phyloP scores from a whole-genome alignment of 169 alveolate genomes.

The Toxoplasma gondii region DNA sequence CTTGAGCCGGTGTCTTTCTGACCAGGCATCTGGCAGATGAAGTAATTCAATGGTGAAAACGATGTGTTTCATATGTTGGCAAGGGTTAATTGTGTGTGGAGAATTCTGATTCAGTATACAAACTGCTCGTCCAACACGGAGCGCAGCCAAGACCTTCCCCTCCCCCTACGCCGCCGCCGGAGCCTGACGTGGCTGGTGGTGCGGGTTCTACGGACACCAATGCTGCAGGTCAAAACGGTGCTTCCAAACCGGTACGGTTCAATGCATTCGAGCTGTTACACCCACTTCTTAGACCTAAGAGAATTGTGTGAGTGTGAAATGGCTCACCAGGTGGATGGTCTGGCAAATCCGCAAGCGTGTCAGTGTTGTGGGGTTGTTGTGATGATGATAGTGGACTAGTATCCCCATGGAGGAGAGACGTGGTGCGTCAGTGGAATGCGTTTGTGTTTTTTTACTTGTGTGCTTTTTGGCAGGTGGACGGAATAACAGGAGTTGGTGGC shows the following conservation, averaged over 20 bases:
- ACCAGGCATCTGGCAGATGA: background rate
- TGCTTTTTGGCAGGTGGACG: background rate
- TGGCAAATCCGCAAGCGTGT: no score
- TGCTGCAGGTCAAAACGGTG: background rate
- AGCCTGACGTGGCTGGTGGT: slow-evolving; percentile 40
- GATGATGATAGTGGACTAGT: no score
- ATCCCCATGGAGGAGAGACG: no score
- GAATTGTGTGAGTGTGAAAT: no score
- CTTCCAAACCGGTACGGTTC: background rate
- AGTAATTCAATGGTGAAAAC: background rate
- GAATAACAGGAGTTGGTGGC: background rate
- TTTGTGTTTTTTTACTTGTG: no score
- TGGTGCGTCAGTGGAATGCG: no score
- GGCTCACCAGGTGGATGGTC: no score
- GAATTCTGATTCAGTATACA: slow-evolving; percentile 27
- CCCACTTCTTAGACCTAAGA: no score
- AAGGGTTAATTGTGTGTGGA: background rate
- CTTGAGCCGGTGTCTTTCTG: no score
- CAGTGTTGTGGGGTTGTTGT: no score
- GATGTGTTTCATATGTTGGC: background rate
- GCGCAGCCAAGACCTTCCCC: slow-evolving; percentile 59
- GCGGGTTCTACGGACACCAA: background rate
- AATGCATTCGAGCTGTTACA: no score
- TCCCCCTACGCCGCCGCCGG: slow-evolving; percentile 64
- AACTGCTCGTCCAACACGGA: slow-evolving; percentile 43